A percentile compares a stretch with the other conserved stretches of the same genome.
These are phyloP conservation scores for Heliamphora pulchella DNA, from an alignment of 179 eudicot genomes.

Conservation along the genomic window DNA sequence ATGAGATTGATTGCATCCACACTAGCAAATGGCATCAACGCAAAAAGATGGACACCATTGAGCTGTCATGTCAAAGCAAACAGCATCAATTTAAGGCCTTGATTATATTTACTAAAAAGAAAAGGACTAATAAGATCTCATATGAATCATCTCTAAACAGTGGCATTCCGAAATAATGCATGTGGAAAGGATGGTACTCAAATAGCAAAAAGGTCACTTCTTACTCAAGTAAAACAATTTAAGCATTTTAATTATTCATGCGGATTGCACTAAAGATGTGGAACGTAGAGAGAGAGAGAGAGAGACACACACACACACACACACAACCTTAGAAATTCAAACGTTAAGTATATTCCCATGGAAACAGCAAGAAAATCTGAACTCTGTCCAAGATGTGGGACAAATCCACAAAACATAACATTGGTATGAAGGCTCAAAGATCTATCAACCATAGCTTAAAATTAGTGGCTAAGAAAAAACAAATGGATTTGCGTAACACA, in stretches of 20 bases:
- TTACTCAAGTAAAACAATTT: neutral
- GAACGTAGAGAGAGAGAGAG: neutral
- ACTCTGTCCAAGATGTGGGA: neutral
- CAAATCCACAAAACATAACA: neutral
- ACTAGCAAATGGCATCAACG: slow-evolving; percentile 68
- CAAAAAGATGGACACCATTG: slow-evolving; percentile 62
- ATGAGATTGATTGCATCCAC: slow-evolving; percentile 72
- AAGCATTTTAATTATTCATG: neutral
- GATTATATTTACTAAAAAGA: neutral
- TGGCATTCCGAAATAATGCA: neutral
- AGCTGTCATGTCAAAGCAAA: slow-evolving; percentile 41
- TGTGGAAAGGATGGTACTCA: neutral
- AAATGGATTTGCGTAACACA: too few relatives aligned
- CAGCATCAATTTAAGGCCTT: neutral
- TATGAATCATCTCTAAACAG: neutral
- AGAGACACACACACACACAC: too few relatives aligned
- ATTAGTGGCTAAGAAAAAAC: too few relatives aligned
- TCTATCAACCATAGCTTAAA: neutral
- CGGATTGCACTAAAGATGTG: neutral
- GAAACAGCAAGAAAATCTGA: neutral
- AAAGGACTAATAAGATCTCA: neutral
- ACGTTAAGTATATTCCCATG: neutral
- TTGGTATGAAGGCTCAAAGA: neutral
- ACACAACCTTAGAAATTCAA: too few relatives aligned
- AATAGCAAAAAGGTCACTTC: too few relatives aligned